Evolutionary conservation across 768 basidiomycete species (phyloP).

Genomic region (Pisolithus microcarpus): DNA sequence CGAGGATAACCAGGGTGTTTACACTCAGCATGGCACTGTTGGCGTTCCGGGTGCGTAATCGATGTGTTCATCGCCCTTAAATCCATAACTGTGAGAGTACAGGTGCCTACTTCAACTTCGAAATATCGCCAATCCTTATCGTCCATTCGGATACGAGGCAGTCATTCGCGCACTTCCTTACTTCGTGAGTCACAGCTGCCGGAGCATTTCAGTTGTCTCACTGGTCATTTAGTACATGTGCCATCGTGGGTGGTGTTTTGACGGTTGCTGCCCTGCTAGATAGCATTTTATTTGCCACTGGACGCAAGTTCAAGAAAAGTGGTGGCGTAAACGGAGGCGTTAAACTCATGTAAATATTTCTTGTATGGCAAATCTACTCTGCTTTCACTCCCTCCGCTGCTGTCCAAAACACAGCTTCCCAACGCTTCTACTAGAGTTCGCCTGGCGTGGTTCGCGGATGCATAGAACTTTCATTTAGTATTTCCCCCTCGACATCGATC

Average conservation of each 20-base stretch:
- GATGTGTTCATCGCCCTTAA: not conserved
- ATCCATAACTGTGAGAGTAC: not conserved
- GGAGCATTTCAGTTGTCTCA: not conserved
- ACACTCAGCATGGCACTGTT: conserved; percentile 62
- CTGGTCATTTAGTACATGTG: conserved; percentile 64
- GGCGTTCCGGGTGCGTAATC: conserved; percentile 57
- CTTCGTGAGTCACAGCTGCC: conserved; percentile 61
- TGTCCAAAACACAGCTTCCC: no score
- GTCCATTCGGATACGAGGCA: conserved; percentile 87
- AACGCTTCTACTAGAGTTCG: no score
- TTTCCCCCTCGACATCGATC: no score
- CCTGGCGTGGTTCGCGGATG: no score
- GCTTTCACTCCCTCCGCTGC: no score
- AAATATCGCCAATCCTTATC: conserved; percentile 94
- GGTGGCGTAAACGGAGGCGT: conserved; percentile 22
- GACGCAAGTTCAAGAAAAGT: conserved; percentile 64
- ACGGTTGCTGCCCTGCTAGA: conserved; percentile 90
- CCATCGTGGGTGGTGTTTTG: conserved; percentile 94
- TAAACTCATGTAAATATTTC: conserved; percentile 25
- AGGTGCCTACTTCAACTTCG: conserved; percentile 89
- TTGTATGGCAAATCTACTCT: not conserved
- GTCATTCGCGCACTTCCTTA: conserved; percentile 96
- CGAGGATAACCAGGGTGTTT: conserved; percentile 55
- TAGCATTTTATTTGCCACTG: conserved; percentile 77
- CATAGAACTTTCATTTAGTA: no score